phyloP scores from a whole-genome alignment of 2,329 filamentous ascomycete species.

The Didymella lethalis region DNA sequence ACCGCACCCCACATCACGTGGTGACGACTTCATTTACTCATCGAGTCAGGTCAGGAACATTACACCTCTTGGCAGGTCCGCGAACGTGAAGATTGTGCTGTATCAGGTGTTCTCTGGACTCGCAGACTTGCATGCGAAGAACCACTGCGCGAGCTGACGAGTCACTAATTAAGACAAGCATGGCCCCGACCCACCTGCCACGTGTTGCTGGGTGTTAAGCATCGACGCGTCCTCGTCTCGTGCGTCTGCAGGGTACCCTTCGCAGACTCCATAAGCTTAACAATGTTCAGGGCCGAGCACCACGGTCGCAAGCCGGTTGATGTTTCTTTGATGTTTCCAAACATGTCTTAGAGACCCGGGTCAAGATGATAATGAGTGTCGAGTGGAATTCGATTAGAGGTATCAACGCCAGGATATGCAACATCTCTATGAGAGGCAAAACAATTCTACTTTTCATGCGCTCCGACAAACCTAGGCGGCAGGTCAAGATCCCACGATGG shows the following conservation, averaged over 20 bases:
- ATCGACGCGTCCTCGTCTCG: conserved; percentile 11
- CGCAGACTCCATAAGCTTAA: conserved; percentile 1
- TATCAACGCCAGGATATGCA: conserved; percentile 20
- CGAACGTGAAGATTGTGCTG: conserved; percentile 7
- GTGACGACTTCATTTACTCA: neutral
- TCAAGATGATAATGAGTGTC: neutral
- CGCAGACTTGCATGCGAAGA: neutral
- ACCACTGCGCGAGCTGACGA: conserved; percentile 13
- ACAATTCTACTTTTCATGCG: conserved; percentile 41
- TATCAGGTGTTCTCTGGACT: neutral
- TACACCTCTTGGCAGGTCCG: neutral
- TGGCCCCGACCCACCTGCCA: conserved; percentile 17
- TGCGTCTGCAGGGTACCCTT: neutral
- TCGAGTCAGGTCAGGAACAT: neutral
- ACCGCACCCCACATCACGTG: conserved; percentile 16
- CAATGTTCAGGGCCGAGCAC: neutral
- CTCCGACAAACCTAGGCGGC: conserved; percentile 67
- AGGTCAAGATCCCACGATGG: conserved; percentile 84
- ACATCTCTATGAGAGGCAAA: conserved; percentile 4
- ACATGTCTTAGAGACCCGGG: conserved; percentile 5
- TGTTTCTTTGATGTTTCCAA: neutral
- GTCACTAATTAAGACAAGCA: conserved; percentile 8
- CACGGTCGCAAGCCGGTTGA: neutral
- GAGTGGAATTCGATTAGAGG: conserved; percentile 9
- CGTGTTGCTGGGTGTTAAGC: conserved; percentile 16